phyloP scores from a whole-genome alignment of 305 asterid species.

The Fraxinus nigra region DNA sequence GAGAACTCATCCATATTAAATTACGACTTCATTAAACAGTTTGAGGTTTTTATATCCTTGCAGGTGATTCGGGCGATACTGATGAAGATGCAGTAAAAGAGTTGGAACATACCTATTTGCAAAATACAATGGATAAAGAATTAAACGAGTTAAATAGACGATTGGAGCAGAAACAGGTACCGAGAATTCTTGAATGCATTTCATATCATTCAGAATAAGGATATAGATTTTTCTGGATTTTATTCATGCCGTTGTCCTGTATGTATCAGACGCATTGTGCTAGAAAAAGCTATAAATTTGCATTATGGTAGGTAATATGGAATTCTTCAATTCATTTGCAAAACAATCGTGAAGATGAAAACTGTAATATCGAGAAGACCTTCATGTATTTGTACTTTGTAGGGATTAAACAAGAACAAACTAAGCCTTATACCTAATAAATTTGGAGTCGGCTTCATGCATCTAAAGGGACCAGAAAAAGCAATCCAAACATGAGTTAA shows the following conservation, averaged over 20 bases:
- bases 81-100: slow-evolving; percentile 93
- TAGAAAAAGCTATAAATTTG: not conserved
- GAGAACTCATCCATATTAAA: not conserved
- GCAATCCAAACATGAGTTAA: not conserved
- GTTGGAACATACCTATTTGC: slow-evolving; percentile 93
- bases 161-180: slow-evolving; percentile 94
- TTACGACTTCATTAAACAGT: not conserved
- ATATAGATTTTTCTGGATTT: not conserved
- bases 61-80: slow-evolving; percentile 79
- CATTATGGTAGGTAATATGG: not conserved
- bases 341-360: not conserved
- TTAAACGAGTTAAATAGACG: slow-evolving; percentile 76
- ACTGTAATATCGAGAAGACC: not conserved
- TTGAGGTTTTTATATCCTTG: slow-evolving; percentile 22
- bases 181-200: slow-evolving; percentile 18
- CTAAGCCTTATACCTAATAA: not conserved
- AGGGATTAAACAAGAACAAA: not conserved
- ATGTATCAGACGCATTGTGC: not conserved
- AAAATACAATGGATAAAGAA: slow-evolving; percentile 92
- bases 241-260: not conserved
- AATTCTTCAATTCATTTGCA: not conserved
- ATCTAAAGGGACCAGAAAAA: not conserved
- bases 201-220: slow-evolving; percentile 2
- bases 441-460: not conserved
- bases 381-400: not conserved